Conservation (phyloP, 805 yeast species). For the Nakazawaea wyomingensis region DNA sequence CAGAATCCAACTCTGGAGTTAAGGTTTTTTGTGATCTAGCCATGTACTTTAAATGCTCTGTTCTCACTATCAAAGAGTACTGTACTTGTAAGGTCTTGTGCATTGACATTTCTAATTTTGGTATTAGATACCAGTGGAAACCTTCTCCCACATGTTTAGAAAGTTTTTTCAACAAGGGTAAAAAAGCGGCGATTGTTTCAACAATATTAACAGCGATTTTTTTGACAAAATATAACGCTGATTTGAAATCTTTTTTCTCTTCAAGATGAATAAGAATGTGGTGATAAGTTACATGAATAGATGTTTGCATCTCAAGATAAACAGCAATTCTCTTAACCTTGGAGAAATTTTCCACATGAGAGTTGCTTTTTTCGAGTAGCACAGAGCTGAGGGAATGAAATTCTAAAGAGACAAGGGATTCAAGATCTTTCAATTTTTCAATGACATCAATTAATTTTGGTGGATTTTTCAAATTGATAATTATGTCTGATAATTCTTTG, state of each 20-base stretch:
- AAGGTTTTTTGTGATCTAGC: slow-evolving; percentile 3
- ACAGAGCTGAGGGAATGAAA: slow-evolving; percentile 27
- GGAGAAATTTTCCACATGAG: slow-evolving; percentile 18
- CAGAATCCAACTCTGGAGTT: slow-evolving; percentile 8
- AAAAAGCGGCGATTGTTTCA: slow-evolving; percentile 32
- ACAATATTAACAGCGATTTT: slow-evolving; percentile 26
- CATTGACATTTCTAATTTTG: slow-evolving; percentile 29
- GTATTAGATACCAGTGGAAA: slow-evolving; percentile 34
- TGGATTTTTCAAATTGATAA: slow-evolving; percentile 35
- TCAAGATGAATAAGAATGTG: slow-evolving; percentile 39
- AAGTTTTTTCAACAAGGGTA: slow-evolving; percentile 28
- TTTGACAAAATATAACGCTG: slow-evolving; percentile 33
- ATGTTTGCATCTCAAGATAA: slow-evolving; percentile 25
- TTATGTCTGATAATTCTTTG: slow-evolving; percentile 29
- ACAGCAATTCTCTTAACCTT: slow-evolving; percentile 19
- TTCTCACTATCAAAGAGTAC: slow-evolving; percentile 24
- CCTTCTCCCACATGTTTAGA: slow-evolving; percentile 27
- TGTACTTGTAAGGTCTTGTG: slow-evolving; percentile 32
- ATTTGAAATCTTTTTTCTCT: slow-evolving; percentile 23
- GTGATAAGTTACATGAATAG: slow-evolving; percentile 34
- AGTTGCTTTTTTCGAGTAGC: slow-evolving; percentile 20
- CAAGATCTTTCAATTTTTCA: slow-evolving; percentile 30
- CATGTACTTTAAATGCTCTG: slow-evolving; percentile 20
- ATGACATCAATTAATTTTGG: slow-evolving; percentile 35
- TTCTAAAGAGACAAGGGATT: slow-evolving; percentile 24